Evolutionary conservation across 345 rosid genomes (phyloP).

Genomic region (Populus deltoides): DNA sequence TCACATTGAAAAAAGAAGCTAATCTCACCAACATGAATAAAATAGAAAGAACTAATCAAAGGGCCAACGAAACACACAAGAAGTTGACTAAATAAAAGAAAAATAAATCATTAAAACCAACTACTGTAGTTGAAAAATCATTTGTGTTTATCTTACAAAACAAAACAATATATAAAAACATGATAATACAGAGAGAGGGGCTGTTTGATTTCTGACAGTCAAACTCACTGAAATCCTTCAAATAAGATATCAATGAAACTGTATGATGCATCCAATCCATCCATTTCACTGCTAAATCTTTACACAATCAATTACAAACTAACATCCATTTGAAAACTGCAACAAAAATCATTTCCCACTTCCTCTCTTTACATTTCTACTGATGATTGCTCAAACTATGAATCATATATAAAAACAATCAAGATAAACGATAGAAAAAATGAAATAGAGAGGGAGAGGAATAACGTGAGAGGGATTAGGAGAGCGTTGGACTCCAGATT

Average conservation of each 20-base stretch:
- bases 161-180: background rate
- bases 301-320: background rate
- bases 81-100: background rate
- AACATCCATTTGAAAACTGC: background rate
- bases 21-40: background rate
- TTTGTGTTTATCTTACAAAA: background rate
- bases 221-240: background rate
- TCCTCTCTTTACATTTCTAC: background rate
- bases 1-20: background rate
- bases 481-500: background rate
- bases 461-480: background rate
- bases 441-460: too few species aligned
- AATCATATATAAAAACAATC: background rate
- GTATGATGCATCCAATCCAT: background rate
- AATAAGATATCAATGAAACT: background rate
- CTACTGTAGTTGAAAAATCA: background rate
- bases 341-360: background rate
- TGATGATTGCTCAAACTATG: background rate
- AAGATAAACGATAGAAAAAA: background rate
- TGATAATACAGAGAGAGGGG: background rate
- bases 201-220: background rate
- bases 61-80: background rate
- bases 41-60: background rate
- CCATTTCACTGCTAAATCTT: background rate
- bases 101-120: background rate